Evolutionary conservation across 495 filamentous ascomycete species (phyloP).

Genomic region (Penicillium mononematosum): DNA sequence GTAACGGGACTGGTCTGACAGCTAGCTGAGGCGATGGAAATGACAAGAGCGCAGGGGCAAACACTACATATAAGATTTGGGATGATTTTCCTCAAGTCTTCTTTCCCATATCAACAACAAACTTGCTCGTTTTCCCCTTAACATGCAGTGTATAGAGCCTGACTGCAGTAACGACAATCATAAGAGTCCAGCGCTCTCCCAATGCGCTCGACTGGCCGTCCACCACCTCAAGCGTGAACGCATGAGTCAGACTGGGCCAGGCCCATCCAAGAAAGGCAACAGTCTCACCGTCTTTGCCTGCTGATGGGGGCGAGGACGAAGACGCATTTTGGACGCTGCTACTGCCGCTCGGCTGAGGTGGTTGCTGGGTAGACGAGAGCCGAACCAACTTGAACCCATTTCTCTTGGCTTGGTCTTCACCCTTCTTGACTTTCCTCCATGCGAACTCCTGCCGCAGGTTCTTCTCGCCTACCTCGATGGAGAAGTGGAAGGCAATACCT

Average conservation of each 20-base stretch:
- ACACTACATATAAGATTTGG: not conserved
- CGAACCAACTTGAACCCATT: conserved; percentile 5
- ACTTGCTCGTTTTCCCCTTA: not conserved
- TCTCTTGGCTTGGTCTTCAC: not conserved
- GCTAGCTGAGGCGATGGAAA: too few relatives aligned
- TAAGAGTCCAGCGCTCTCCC: not conserved
- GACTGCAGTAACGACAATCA: not conserved
- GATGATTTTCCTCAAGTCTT: not conserved
- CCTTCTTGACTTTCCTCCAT: conserved; percentile 2
- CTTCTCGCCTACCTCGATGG: not conserved
- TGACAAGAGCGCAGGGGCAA: too few relatives aligned
- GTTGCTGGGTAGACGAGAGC: not conserved
- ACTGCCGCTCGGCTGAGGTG: not conserved
- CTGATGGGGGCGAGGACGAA: not conserved
- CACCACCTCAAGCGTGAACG: conserved; percentile 2
- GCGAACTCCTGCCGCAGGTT: not conserved
- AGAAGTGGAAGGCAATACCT: not conserved
- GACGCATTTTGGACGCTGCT: not conserved
- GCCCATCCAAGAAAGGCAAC: conserved; percentile 11
- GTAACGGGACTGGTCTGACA: too few relatives aligned
- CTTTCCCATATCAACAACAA: not conserved
- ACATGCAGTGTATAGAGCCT: not conserved
- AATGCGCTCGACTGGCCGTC: not conserved
- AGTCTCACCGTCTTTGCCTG: not conserved
- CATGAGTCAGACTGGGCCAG: conserved; percentile 7